Evolutionary conservation across 1,139 yeast genomes (phyloP).

Genomic region (Candida mesenterica): DNA sequence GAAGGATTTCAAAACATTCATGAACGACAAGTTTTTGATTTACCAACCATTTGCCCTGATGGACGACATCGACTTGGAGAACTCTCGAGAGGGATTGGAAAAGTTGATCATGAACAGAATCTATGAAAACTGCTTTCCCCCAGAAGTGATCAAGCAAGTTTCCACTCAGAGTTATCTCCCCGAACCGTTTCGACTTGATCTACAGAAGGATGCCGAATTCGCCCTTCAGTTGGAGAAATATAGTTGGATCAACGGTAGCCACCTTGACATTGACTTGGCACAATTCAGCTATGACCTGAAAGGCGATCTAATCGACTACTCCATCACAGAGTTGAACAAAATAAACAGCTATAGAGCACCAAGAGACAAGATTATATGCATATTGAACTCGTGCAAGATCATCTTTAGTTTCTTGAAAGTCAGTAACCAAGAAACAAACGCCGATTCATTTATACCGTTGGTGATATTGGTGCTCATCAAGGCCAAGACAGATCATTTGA

Average conservation of each 20-base stretch:
- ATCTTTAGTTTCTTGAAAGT: conserved; percentile 83
- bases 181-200: conserved; percentile 46
- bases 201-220: conserved; percentile 59
- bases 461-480: conserved; percentile 76
- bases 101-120: conserved; percentile 87
- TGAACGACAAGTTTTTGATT: conserved; percentile 59
- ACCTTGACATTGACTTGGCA: conserved; percentile 68
- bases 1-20: conserved; percentile 68
- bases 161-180: conserved; percentile 42
- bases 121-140: conserved; percentile 78
- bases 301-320: conserved; percentile 57
- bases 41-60: conserved; percentile 76
- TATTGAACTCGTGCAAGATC: conserved; percentile 88
- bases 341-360: conserved; percentile 88
- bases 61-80: conserved; percentile 57
- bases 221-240: conserved; percentile 59
- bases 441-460: conserved; percentile 89
- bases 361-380: conserved; percentile 88
- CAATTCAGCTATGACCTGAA: conserved; percentile 18
- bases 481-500: conserved; percentile 59
- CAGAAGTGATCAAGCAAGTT: conserved; percentile 50
- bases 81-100: conserved; percentile 89
- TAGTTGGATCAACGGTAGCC: conserved; percentile 75
- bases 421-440: conserved; percentile 70
- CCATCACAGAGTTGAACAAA: conserved; percentile 69